Evolutionary conservation across 768 basidiomycete genomes (phyloP).

Genomic region (Rhizopogon vesiculosus): DNA sequence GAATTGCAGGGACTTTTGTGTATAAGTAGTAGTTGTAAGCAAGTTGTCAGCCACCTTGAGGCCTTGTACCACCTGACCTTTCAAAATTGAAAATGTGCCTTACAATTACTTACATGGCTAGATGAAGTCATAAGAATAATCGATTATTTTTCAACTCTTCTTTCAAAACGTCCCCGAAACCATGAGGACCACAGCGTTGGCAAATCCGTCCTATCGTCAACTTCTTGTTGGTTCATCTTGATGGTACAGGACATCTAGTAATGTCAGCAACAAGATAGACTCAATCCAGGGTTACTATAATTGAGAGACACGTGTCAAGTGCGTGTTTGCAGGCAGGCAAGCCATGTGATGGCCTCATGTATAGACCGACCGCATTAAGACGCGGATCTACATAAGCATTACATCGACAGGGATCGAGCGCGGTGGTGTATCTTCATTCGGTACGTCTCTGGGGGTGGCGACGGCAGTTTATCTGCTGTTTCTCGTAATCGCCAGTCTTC

Average conservation of each 20-base stretch:
- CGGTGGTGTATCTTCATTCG: slow-evolving; percentile 3
- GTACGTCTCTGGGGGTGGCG: not conserved
- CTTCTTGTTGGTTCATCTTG: too few species aligned
- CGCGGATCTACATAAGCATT: not conserved
- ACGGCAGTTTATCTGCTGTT: not conserved
- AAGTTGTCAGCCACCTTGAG: not conserved
- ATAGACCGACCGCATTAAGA: not conserved
- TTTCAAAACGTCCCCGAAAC: not conserved
- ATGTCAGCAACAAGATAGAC: too few species aligned
- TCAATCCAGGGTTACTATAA: too few species aligned
- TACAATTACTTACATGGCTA: too few species aligned
- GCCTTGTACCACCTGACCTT: too few species aligned
- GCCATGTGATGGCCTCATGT: not conserved
- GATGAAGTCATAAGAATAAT: not conserved
- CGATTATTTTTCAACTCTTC: not conserved
- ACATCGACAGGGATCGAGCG: slow-evolving; percentile 24
- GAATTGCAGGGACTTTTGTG: not conserved
- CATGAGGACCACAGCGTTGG: not conserved
- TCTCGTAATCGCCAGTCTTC: not conserved
- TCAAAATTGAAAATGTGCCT: too few species aligned
- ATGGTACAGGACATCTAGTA: too few species aligned
- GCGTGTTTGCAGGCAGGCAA: not conserved
- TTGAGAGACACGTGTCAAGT: not conserved
- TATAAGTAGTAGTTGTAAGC: not conserved
- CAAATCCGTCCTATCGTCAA: not conserved